phyloP scores from a whole-genome alignment of 257 asterid genomes.

The Solanum pennellii region DNA sequence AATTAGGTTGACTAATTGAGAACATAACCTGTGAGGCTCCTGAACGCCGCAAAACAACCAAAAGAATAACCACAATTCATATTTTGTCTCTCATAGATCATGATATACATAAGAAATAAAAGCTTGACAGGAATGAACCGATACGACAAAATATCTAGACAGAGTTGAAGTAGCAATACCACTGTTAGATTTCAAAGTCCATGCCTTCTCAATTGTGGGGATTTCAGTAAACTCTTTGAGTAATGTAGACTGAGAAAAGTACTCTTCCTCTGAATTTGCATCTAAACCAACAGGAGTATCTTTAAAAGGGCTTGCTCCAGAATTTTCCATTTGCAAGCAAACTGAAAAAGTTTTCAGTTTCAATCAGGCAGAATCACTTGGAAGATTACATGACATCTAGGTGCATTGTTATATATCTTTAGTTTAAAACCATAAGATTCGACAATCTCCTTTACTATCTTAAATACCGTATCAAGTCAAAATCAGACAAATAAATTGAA shows the following conservation, averaged over 20 bases:
- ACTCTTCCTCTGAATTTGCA: constrained; percentile 41
- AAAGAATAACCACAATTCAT: constrained; percentile 2
- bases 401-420: background rate
- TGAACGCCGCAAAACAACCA: constrained; percentile 17
- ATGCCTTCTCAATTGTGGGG: constrained; percentile 78
- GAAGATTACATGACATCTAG: background rate
- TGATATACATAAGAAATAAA: background rate
- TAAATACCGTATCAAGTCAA: background rate
- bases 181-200: constrained; percentile 50
- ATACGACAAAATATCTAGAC: background rate
- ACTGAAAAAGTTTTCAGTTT: background rate
- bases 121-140: background rate
- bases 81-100: background rate
- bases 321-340: constrained; percentile 14
- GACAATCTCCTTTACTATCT: background rate
- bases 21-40: constrained; percentile 65
- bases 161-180: constrained; percentile 27
- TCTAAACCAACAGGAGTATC: constrained; percentile 27
- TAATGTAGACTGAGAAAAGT: constrained; percentile 38
- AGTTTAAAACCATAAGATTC: background rate
- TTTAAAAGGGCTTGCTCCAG: constrained; percentile 24
- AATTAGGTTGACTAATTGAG: constrained; percentile 58
- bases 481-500: background rate
- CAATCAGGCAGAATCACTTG: background rate
- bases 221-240: constrained; percentile 64